Evolutionary conservation across 2,329 filamentous ascomycete species (phyloP), one percentile per base, ranked within the genome.

Genomic region (Hypomyces perniciosus): DNA sequence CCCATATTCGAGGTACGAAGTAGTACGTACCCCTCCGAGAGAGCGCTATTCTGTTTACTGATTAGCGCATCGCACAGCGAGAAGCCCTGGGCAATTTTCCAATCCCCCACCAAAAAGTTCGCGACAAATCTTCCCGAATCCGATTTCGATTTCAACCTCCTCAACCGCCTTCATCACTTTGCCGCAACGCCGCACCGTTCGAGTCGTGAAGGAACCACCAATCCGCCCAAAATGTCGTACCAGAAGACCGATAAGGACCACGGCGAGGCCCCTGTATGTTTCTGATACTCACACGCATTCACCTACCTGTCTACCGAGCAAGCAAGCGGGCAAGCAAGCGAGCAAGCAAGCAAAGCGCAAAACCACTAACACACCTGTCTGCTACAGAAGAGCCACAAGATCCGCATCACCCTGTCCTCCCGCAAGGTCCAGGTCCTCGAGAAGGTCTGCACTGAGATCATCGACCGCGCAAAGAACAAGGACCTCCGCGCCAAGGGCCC

Each of bases 381-480:
- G 35, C 27, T 47, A 62, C 62, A 86, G 83, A 95, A 95, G 85
- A 86, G 87, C 80, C 90, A 95, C 86, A 90, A 91, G 80, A 95
- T 95, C 83, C 89, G 92, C 73, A 96, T 97, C 83, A 97, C 92
- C 75, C 83, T 96, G 68, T 93, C 91, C 74, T 88, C 83, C 68
- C 88, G 89, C 80, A 96, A 96, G 80, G 92, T 97, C 71, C 79
- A 85, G 71, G 85, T 90, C 64, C 89, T 97, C 71, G 93, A 97
- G 85, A 96, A 95, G 81, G 92, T 97, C 73, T 96, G 90, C 84
- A 80, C 84, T 71, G 93, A 97, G 81, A 88, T 99, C 73, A 91
- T 97, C 74, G 93, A 99, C 79, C 92, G 93, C 71, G 90, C 93
- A 71, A 95, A 95, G 83, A 85, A 80, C 81, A 99, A 99, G 91